These are phyloP conservation scores for Aspergillus thermomutatus DNA, from an alignment of 2,329 filamentous ascomycete species.

Conservation along the genomic window DNA sequence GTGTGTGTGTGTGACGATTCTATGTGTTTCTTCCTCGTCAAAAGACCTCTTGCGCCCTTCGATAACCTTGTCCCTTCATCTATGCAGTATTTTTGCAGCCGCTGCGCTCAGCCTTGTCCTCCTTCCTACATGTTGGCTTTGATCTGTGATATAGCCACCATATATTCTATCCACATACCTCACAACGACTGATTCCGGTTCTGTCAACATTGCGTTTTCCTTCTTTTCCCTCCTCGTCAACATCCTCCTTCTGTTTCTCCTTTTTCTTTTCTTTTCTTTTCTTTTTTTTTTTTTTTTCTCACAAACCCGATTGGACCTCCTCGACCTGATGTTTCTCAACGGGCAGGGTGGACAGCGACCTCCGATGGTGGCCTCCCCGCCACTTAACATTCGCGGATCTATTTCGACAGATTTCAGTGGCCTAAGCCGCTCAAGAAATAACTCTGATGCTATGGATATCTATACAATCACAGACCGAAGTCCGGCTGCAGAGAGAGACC, in stretches of 20 bases:
- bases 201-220: neutral
- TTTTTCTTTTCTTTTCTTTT: slow-evolving; percentile 1
- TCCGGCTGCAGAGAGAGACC: slow-evolving; percentile 17
- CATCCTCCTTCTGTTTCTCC: neutral
- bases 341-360: slow-evolving; percentile 20
- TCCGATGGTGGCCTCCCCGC: slow-evolving; percentile 17
- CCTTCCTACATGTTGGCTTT: neutral
- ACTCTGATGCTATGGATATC: slow-evolving; percentile 36
- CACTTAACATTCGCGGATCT: slow-evolving; percentile 21
- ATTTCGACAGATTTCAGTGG: slow-evolving; percentile 24
- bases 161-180: neutral
- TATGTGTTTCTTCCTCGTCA: neutral
- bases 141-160: neutral
- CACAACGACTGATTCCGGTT: neutral
- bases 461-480: slow-evolving; percentile 32
- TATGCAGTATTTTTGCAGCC: neutral
- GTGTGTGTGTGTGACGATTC: neutral
- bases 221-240: slow-evolving; percentile 11
- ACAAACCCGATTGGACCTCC: neutral
- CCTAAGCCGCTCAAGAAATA: slow-evolving; percentile 29
- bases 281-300: neutral
- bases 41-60: neutral
- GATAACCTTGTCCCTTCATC: neutral
- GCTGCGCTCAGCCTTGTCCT: neutral
- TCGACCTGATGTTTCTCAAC: slow-evolving; percentile 16